A percentile compares a stretch with the other conserved stretches of the same genome.
Conservation (phyloP, 1,284 basidiomycete genomes). For the Boletellus sp. region DNA sequence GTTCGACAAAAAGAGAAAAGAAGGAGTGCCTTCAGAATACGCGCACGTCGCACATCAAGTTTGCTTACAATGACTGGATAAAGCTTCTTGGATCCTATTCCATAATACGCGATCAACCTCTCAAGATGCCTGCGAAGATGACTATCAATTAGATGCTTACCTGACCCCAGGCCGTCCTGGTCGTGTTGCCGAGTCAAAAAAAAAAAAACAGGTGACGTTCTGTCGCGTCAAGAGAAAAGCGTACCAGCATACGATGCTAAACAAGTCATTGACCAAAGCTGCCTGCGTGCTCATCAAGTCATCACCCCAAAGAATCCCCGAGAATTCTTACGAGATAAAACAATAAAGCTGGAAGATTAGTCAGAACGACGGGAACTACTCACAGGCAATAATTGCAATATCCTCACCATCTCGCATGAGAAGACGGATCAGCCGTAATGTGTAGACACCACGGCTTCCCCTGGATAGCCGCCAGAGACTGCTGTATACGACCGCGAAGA, state of each 20-base stretch:
- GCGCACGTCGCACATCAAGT: not conserved
- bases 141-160: constrained; percentile 4
- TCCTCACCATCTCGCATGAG: constrained; percentile 22
- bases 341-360: constrained; percentile 8
- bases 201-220: too few species aligned
- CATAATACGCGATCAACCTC: too few species aligned
- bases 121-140: not conserved
- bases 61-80: constrained; percentile 8
- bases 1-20: too few species aligned
- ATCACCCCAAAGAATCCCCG: not conserved
- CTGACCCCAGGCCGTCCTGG: constrained; percentile 10
- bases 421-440: constrained; percentile 12
- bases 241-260: constrained; percentile 20
- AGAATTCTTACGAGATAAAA: constrained; percentile 19
- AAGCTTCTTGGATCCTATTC: constrained; percentile 19
- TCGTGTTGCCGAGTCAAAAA: too few species aligned
- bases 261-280: constrained; percentile 12
- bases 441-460: not conserved
- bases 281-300: constrained; percentile 4
- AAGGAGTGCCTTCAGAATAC: too few species aligned
- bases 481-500: not conserved
- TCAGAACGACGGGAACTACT: not conserved
- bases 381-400: not conserved
- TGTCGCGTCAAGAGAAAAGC: not conserved
- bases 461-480: constrained; percentile 4